Percentiles rank a stretch among this genome's conserved stretches.
These are phyloP conservation scores for Calonectria hawksworthii DNA, from an alignment of 2,329 filamentous ascomycete genomes.

Conservation along the genomic window DNA sequence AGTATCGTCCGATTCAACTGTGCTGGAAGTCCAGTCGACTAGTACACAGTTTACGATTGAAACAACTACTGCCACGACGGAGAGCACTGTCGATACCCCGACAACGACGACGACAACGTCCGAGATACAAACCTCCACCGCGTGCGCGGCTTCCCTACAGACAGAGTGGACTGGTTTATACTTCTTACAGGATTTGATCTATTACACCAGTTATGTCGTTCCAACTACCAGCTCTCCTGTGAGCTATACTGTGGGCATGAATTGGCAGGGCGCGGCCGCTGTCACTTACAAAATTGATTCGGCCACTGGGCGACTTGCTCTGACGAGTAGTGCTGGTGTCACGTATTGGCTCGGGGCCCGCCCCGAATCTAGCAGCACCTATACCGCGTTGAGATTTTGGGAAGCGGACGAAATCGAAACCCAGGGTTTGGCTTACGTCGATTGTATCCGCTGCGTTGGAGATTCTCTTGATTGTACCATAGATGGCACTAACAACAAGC, in stretches of 20 bases:
- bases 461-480: neutral
- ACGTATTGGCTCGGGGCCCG: neutral
- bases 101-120: neutral
- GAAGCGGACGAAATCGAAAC: neutral
- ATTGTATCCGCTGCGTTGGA: neutral
- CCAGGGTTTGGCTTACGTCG: neutral
- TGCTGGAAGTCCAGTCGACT: too few relatives aligned
- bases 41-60: too few relatives aligned
- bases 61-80: too few relatives aligned
- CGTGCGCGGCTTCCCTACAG: neutral
- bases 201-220: neutral
- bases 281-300: too few relatives aligned
- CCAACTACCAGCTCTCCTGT: neutral
- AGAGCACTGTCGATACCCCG: too few relatives aligned
- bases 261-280: too few relatives aligned
- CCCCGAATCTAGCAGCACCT: neutral
- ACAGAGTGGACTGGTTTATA: neutral
- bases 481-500: neutral
- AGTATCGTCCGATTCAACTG: too few relatives aligned
- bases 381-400: neutral
- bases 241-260: neutral
- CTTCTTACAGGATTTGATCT: neutral
- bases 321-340: too few relatives aligned
- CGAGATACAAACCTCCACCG: neutral
- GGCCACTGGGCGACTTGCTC: too few relatives aligned